A percentile compares a stretch with the other conserved stretches of the same genome.
Evolutionary conservation across 2,329 filamentous ascomycete genomes (phyloP).

Genomic region (Penicillium expansum): DNA sequence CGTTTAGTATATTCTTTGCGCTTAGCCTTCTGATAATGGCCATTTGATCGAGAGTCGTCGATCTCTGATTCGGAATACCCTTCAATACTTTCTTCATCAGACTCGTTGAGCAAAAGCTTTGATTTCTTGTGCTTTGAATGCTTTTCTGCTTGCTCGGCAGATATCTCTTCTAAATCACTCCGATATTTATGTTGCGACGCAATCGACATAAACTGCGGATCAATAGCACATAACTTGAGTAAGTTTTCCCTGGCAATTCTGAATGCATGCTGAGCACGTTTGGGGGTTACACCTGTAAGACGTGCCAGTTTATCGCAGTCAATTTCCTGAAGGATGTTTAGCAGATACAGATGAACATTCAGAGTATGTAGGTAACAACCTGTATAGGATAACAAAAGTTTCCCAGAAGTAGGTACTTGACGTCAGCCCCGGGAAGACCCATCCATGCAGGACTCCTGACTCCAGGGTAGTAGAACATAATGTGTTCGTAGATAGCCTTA

Average conservation of each 20-base stretch:
- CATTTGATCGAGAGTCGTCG: not conserved
- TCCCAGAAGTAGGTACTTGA: not conserved
- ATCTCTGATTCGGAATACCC: not conserved
- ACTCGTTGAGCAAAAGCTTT: not conserved
- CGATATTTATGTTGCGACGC: rapidly evolving
- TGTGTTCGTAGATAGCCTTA: not conserved
- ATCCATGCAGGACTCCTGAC: not conserved
- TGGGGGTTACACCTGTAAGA: not conserved
- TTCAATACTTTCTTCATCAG: not conserved
- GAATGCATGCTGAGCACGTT: rapidly evolving
- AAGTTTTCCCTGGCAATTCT: rapidly evolving
- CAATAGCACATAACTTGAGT: rapidly evolving
- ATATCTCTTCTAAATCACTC: not conserved
- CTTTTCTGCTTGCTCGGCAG: too few species aligned
- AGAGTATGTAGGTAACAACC: not conserved
- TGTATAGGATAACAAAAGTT: not conserved
- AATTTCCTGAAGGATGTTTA: not conserved
- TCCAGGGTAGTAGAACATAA: not conserved
- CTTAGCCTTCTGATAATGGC: not conserved
- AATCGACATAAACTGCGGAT: not conserved
- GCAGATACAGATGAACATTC: not conserved
- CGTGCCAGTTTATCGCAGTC: not conserved
- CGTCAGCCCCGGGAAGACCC: not conserved
- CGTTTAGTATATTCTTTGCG: too few species aligned
- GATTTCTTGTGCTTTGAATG: not conserved